A percentile compares a stretch with the other conserved stretches of the same genome.
Evolutionary conservation across 352 stramenopile genomes (phyloP).

Genomic region (Pythium apleroticum): DNA sequence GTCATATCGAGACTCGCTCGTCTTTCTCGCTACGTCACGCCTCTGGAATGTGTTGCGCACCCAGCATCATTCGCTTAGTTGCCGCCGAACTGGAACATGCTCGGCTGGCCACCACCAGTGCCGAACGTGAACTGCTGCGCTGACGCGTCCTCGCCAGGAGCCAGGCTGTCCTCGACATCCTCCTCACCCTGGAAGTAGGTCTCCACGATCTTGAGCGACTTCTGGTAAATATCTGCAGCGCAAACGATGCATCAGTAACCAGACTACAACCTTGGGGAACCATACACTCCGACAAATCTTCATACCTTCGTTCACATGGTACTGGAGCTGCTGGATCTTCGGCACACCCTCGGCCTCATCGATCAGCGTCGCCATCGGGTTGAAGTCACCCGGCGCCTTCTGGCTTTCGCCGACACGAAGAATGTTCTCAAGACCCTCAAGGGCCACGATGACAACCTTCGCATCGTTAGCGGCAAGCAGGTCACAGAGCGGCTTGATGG

Average conservation of each 20-base stretch:
- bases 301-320: slow-evolving; percentile 96
- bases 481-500: slow-evolving; percentile 97
- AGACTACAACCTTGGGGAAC: slow-evolving; percentile 34
- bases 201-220: slow-evolving; percentile 97
- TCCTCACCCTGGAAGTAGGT: slow-evolving; percentile 98
- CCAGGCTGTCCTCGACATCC: slow-evolving; percentile 91
- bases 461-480: slow-evolving; percentile 95
- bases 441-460: slow-evolving; percentile 98
- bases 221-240: slow-evolving; percentile 82
- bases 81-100: slow-evolving; percentile 80
- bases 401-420: slow-evolving; percentile 88
- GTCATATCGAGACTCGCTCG: background rate
- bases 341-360: slow-evolving; percentile 96
- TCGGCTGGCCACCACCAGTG: slow-evolving; percentile 57
- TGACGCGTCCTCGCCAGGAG: slow-evolving; percentile 63
- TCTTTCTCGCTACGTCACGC: background rate
- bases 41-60: background rate
- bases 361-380: slow-evolving; percentile 95
- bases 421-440: slow-evolving; percentile 99
- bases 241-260: slow-evolving; percentile 7
- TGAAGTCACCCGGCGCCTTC: slow-evolving; percentile 78
- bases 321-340: slow-evolving; percentile 98
- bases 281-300: slow-evolving; percentile 20
- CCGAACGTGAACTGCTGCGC: slow-evolving; percentile 84
- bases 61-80: slow-evolving; percentile 35